phyloP scores from a whole-genome alignment of 495 filamentous ascomycete species.

The Stereocaulon alpinum region DNA sequence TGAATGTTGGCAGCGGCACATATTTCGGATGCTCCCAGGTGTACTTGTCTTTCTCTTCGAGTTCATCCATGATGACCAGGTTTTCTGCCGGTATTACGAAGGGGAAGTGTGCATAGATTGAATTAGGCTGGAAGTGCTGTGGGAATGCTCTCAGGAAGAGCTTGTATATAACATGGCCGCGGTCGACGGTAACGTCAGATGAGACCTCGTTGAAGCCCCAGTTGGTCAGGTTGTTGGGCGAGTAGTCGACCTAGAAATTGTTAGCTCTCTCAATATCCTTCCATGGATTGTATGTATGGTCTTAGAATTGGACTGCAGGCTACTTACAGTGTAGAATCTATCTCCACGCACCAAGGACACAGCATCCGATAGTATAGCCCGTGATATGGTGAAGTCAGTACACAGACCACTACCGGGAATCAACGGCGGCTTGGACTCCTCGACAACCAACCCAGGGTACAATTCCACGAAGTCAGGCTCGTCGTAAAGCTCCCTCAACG shows the following conservation, averaged over 20 bases:
- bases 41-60: conserved; percentile 39
- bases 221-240: conserved; percentile 64
- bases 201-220: conserved; percentile 54
- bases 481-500: conserved; percentile 66
- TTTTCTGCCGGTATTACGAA: conserved; percentile 48
- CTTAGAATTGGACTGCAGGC: no score
- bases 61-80: conserved; percentile 37
- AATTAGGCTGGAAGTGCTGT: conserved; percentile 45
- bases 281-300: no score
- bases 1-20: conserved; percentile 28
- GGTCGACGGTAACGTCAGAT: conserved; percentile 38
- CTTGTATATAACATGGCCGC: conserved; percentile 52
- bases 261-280: background rate
- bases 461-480: conserved; percentile 71
- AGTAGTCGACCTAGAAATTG: conserved; percentile 46
- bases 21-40: conserved; percentile 38
- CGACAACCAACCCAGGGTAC: conserved; percentile 73
- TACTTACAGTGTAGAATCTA: conserved; percentile 59
- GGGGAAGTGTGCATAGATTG: conserved; percentile 50
- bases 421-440: conserved; percentile 66
- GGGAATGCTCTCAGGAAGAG: conserved; percentile 52
- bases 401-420: conserved; percentile 70
- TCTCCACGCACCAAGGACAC: conserved; percentile 74
- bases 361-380: conserved; percentile 64
- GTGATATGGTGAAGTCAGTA: conserved; percentile 70